phyloP scores from a whole-genome alignment of 1,284 basidiomycete genomes.

The Cronartium quercuum region DNA sequence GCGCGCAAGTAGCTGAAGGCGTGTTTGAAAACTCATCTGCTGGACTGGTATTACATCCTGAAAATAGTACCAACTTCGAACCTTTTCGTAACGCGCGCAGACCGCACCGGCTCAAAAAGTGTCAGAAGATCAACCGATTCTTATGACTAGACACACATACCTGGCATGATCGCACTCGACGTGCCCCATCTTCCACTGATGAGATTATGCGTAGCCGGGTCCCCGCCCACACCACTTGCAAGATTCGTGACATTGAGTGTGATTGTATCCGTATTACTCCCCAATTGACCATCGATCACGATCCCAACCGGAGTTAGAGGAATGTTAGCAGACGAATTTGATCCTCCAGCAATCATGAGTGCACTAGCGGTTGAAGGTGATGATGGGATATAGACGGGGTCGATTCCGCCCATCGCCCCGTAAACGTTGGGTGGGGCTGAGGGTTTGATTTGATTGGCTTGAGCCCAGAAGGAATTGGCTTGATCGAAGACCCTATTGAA shows the following conservation, averaged over 20 bases:
- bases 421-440: conserved; percentile 1
- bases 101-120: too few species aligned
- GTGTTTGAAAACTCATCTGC: neutral
- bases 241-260: conserved; percentile 13
- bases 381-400: conserved; percentile 12
- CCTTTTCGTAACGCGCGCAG: too few species aligned
- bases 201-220: conserved; percentile 9
- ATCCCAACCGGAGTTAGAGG: neutral
- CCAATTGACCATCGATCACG: conserved; percentile 28
- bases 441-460: neutral
- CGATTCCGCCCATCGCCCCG: conserved; percentile 8
- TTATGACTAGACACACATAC: neutral
- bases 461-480: conserved; percentile 25
- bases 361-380: conserved; percentile 8
- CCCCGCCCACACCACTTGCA: neutral
- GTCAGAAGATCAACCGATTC: neutral
- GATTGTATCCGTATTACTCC: conserved; percentile 29
- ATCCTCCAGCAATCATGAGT: conserved; percentile 6
- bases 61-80: conserved; percentile 19
- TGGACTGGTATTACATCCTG: conserved; percentile 29
- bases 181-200: conserved; percentile 21
- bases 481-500: conserved; percentile 14
- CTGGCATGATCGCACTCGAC: conserved; percentile 16
- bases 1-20: conserved; percentile 1
- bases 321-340: conserved; percentile 1